Evolutionary conservation across 345 rosid genomes (phyloP).

Genomic region (Aquilaria yunnanensis): DNA sequence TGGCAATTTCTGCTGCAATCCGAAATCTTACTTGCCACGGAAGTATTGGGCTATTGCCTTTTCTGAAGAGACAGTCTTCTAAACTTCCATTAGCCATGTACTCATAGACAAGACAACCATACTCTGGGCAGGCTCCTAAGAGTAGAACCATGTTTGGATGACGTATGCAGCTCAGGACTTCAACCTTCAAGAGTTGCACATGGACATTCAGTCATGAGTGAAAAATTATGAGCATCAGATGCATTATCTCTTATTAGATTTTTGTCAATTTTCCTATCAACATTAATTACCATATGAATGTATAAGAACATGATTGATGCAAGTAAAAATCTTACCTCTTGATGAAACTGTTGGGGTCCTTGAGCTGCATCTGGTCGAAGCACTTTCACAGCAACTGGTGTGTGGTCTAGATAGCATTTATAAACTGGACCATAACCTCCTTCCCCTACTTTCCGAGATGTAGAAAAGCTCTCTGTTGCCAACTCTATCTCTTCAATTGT

Average conservation of each 20-base stretch:
- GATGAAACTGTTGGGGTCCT: conserved; percentile 78
- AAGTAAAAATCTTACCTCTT: conserved; percentile 36
- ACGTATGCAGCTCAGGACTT: conserved; percentile 71
- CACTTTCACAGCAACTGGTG: conserved; percentile 79
- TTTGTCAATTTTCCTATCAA: neutral
- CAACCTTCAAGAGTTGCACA: conserved; percentile 38
- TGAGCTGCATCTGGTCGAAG: conserved; percentile 82
- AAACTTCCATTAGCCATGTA: conserved; percentile 91
- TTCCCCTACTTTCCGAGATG: conserved; percentile 71
- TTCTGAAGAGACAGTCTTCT: conserved; percentile 62
- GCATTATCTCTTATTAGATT: neutral
- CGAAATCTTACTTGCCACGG: conserved; percentile 73
- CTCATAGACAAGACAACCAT: conserved; percentile 84
- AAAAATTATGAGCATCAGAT: neutral
- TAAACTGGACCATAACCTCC: conserved; percentile 97
- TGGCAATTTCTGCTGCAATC: conserved; percentile 78
- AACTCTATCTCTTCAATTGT: conserved; percentile 69
- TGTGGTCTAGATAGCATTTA: conserved; percentile 52
- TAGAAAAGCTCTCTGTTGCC: conserved; percentile 53
- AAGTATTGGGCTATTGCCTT: conserved; percentile 47
- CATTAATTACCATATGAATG: no score
- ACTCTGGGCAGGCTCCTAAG: conserved; percentile 89
- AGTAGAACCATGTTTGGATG: conserved; percentile 97
- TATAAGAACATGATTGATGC: no score
- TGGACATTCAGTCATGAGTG: neutral